Evolutionary conservation across 306 rosid genomes (phyloP), one percentile per base, ranked within the genome.

Genomic region (Cicer yamashitae): DNA sequence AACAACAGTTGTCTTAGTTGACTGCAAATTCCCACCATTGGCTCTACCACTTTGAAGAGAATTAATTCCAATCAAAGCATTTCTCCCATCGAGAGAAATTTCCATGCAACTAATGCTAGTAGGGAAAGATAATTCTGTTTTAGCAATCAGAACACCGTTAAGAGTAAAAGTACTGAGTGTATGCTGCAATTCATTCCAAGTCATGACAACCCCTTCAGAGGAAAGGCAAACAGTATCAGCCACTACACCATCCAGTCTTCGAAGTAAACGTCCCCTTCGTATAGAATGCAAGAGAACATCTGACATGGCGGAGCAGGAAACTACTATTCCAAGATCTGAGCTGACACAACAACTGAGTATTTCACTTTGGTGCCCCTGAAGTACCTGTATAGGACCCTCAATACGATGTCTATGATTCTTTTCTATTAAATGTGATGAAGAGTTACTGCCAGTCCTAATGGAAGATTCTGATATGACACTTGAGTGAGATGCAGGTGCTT

Each of bases 371-470:
- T 94, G 99, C 74, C 99, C 99, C 8, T 94, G 86, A 75, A 94
- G 96, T 70, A 90, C 88, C 18, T 90, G 86, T 59, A 94, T 71
- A 77, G 99, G 99, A 77, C 99, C 99, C 82, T 92, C 97, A 79
- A 94, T 89, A 62, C 86, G 87, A 81, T 46, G 83, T 82, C 80
- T 92, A 77, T 81, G 70, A 70, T 80, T 89, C 87, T 89, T 94
- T 60, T 94, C 97, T 17, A 74, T 79, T 79, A 83, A 15, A 66
- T 74, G 82, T 17, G 94, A 80, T 54, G 81, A 82, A 79, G 86
- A 87, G 79, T 85, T 85, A 75, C 78, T 73, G 30, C 88, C 87
- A 9, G 89, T 48, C 62, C 91, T 88, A 50, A 69, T 51, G 34
- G 85, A 83, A 77, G 87, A 73, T 73, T 91, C 93, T 30, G 89